phyloP scores from a whole-genome alignment of 192 early-diverging fungal species.

The Geosiphon pyriformis region DNA sequence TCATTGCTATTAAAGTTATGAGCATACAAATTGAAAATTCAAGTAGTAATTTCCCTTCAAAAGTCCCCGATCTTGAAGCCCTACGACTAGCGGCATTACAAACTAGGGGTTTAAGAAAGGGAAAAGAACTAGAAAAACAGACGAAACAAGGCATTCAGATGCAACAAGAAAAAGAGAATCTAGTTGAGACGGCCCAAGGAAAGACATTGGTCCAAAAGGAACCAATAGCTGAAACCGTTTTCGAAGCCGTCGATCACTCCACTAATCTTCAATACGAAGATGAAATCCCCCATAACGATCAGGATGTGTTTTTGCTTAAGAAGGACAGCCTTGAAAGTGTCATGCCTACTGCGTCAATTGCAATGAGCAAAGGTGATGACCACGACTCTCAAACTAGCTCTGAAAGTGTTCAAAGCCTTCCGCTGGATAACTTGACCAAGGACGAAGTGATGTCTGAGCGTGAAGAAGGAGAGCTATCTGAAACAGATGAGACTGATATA shows the following conservation, averaged over 20 bases:
- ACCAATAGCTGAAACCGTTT: too few relatives aligned
- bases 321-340: too few relatives aligned
- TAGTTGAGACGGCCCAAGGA: not conserved
- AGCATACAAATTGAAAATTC: too few relatives aligned
- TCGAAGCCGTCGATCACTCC: too few relatives aligned
- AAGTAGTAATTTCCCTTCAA: too few relatives aligned
- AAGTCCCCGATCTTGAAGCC: constrained; percentile 6
- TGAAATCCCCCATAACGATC: not conserved
- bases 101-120: not conserved
- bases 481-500: too few relatives aligned
- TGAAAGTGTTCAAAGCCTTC: not conserved
- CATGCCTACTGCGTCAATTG: too few relatives aligned
- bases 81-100: constrained; percentile 4
- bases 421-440: not conserved
- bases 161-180: not conserved
- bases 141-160: too few relatives aligned
- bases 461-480: not conserved
- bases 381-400: not conserved
- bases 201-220: not conserved
- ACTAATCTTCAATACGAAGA: too few relatives aligned
- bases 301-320: not conserved
- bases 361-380: not conserved
- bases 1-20: too few relatives aligned
- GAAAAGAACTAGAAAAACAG: constrained; percentile 2
- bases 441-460: not conserved